Evolutionary conservation across 2,329 filamentous ascomycete genomes (phyloP).

Genomic region (Elsinoe fawcettii): DNA sequence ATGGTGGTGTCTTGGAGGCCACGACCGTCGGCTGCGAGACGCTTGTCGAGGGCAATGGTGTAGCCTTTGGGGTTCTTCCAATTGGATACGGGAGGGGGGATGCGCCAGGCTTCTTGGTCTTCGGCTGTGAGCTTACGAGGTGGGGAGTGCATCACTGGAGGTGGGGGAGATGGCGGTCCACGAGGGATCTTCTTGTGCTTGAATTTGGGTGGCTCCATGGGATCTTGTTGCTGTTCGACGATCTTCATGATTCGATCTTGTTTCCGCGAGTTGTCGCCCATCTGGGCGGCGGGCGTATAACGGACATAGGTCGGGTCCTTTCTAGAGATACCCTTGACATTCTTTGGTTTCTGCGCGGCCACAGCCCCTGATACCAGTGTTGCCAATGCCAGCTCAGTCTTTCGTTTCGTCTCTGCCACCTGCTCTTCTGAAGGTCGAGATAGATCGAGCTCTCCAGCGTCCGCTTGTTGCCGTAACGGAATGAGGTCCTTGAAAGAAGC

Average conservation of each 20-base stretch:
- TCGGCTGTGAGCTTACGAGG: conserved; percentile 91
- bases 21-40: conserved; percentile 85
- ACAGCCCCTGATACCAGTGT: conserved; percentile 77
- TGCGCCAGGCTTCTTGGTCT: conserved; percentile 95
- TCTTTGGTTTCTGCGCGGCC: conserved; percentile 91
- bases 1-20: conserved; percentile 89
- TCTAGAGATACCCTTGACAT: conserved; percentile 70
- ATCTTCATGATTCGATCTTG: conserved; percentile 98
- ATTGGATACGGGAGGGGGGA: conserved; percentile 82
- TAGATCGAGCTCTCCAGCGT: conserved; percentile 84
- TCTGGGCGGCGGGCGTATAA: conserved; percentile 93
- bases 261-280: conserved; percentile 80
- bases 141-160: conserved; percentile 90
- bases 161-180: conserved; percentile 83
- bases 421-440: conserved; percentile 78
- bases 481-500: conserved; percentile 96
- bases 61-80: conserved; percentile 99
- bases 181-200: conserved; percentile 98
- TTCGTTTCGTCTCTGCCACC: conserved; percentile 74
- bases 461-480: conserved; percentile 81
- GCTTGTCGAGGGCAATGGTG: conserved; percentile 90
- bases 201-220: conserved; percentile 95
- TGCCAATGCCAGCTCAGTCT: conserved; percentile 78
- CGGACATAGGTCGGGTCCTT: conserved; percentile 88
- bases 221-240: conserved; percentile 85